These are phyloP conservation scores for Chrysopogon serrulatus DNA, from an alignment of 176 grass and related monocot genomes.

Conservation along the genomic window DNA sequence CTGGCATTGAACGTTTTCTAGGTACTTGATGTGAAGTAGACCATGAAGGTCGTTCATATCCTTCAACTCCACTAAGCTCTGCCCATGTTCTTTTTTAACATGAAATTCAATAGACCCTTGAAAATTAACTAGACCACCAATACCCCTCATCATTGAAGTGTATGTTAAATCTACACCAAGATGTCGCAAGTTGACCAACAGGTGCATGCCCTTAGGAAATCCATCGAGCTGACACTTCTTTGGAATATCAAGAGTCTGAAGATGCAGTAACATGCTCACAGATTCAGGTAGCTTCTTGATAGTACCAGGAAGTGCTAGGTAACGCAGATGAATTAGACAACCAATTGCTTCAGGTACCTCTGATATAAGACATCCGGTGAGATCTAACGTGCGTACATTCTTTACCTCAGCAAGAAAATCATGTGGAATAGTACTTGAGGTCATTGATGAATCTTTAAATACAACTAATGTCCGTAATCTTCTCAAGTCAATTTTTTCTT, in stretches of 20 bases:
- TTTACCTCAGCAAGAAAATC: conserved; percentile 30
- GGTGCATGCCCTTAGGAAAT: conserved; percentile 22
- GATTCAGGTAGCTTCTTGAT: conserved; percentile 31
- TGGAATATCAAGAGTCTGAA: conserved; percentile 47
- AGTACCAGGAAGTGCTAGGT: conserved; percentile 43
- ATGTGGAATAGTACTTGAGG: conserved; percentile 13
- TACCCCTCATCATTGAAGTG: conserved; percentile 29
- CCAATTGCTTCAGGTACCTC: conserved; percentile 30
- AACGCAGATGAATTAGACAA: conserved; percentile 46
- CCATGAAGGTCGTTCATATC: conserved; percentile 41
- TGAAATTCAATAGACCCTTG: conserved; percentile 38
- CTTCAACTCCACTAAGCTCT: conserved; percentile 37
- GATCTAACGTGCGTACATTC: conserved; percentile 46
- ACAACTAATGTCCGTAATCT: conserved; percentile 42
- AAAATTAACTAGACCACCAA: conserved; percentile 41
- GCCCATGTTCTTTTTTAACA: conserved; percentile 23
- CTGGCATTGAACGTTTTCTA: conserved; percentile 32
- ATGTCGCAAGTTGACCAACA: conserved; percentile 39
- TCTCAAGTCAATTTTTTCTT: conserved; percentile 9
- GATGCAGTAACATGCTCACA: conserved; percentile 47
- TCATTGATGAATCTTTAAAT: conserved; percentile 9
- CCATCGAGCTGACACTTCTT: conserved; percentile 25
- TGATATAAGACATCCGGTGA: conserved; percentile 34
- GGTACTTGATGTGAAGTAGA: conserved; percentile 28
- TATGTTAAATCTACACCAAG: conserved; percentile 20